Evolutionary conservation across 768 basidiomycete genomes (phyloP), one percentile per base, ranked within the genome.

Genomic region (Butyriboletus loyo): DNA sequence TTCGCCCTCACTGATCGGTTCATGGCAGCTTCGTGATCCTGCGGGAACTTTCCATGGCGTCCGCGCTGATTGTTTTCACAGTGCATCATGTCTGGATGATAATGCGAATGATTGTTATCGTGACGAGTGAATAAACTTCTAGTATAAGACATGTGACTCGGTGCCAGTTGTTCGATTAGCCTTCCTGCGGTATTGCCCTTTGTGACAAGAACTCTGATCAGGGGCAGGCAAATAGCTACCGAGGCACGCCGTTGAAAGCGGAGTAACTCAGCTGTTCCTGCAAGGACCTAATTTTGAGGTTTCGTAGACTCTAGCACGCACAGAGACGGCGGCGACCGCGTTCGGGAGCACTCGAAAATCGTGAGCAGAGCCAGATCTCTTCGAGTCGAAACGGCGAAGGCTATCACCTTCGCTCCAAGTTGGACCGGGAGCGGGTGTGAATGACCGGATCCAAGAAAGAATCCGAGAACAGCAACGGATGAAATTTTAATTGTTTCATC

Each of bases 341-440:
- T n/a, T n/a, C n/a, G n/a, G n/a, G n/a, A n/a, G n/a, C n/a, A n/a
- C n/a, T n/a, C n/a, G n/a, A n/a, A n/a, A n/a, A n/a, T n/a, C n/a
- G n/a, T n/a, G n/a, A n/a, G n/a, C n/a, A n/a, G n/a, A n/a, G n/a
- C n/a, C n/a, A n/a, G n/a, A n/a, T n/a, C n/a, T n/a, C n/a, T n/a
- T n/a, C n/a, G n/a, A n/a, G n/a, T n/a, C n/a, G n/a, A n/a, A n/a
- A n/a, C n/a, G n/a, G n/a, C 55, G 53, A 64, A 65, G 62, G 55
- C 9, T 65, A 65, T 64, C 57, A 56, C 31, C 62, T 64, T 64
- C 62, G 45, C 40, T 62, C 9, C 19, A 50, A 61, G 61, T 57
- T 50, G 38, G 46, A 27, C 54, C 45, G 19, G 44, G 49, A 21
- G 48, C 22, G 40, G 43, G 56, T 24, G 6, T 39, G 30, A 35